Percentiles rank a stretch among this genome's conserved stretches.
These are phyloP conservation scores for Colletotrichum melonis DNA, from an alignment of 2,329 filamentous ascomycete species.

Conservation along the genomic window DNA sequence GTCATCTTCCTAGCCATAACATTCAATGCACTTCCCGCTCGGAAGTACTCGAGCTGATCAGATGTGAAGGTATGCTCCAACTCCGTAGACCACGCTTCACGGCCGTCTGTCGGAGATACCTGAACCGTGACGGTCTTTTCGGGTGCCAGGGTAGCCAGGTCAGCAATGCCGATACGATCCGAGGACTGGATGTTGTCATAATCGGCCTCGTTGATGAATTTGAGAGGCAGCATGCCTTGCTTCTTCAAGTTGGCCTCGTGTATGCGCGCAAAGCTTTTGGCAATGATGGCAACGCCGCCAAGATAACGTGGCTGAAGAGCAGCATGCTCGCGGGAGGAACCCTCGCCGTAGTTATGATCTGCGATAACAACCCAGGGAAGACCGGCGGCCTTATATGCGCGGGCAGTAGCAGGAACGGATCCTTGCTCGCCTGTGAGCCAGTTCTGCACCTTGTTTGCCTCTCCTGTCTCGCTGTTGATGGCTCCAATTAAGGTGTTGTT, in stretches of 20 bases:
- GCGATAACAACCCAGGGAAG: slow-evolving; percentile 42
- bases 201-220: slow-evolving; percentile 58
- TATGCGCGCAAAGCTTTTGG: slow-evolving; percentile 85
- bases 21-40: slow-evolving; percentile 6
- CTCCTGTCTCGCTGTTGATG: slow-evolving; percentile 48
- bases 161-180: not conserved
- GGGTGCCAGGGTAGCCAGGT: not conserved
- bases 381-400: slow-evolving; percentile 73
- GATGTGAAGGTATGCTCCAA: not conserved
- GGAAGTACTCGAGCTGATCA: not conserved
- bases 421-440: slow-evolving; percentile 64
- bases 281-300: slow-evolving; percentile 84
- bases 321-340: slow-evolving; percentile 85
- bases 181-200: not conserved
- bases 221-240: slow-evolving; percentile 66
- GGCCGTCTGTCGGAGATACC: not conserved
- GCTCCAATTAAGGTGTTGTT: slow-evolving; percentile 76
- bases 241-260: slow-evolving; percentile 96
- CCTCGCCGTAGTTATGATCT: slow-evolving; percentile 79
- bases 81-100: not conserved
- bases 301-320: slow-evolving; percentile 87
- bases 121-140: not conserved
- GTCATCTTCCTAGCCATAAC: not conserved
- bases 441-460: slow-evolving; percentile 72
- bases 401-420: slow-evolving; percentile 77